Base-by-base conservation (phyloP, 2,329 filamentous ascomycete species). In the Colletotrichum sp. region DNA sequence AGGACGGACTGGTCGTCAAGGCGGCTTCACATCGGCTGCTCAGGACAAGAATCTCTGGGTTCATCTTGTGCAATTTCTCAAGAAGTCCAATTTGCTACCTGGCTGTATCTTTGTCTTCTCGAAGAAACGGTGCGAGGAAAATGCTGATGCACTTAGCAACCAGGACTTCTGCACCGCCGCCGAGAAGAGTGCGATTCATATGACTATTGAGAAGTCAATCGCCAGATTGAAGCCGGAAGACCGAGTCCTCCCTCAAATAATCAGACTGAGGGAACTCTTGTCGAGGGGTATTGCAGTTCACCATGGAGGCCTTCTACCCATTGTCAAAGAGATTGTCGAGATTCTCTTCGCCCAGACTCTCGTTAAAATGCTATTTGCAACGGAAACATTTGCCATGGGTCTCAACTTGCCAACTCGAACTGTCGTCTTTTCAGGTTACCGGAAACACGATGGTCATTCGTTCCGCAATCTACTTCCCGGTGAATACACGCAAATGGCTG, bases 401-500 rank as follows among this genome's bases (percentile, higher is more conserved):
- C 89, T 99, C 36, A 99, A 99, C 82, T 87, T 99, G 72, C 97
- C 97, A 1, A 99, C 97, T 1, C 91, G 97, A 78, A 99, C 97
- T 1, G 97, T 99, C 0, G 96, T 98, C 3, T 99, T 99, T 84
- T 98, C 97, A 13, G 97, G 97, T 12, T 98, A 97, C 84, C 93
- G 97, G 67, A 99, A 99, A 83, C 96, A 98, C 79, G 97, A 99
- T 81, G 97, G 97, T 8, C 94, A 97, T 79, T 92, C 92, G 6
- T 98, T 98, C 87, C 91, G 97, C 78, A 97, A 98, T 82, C 88
- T 99, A 0, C 89, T 98, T 0, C 96, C 97, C 0, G 97, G 97
- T 18, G 97, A 99, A 83, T 99, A 99, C 83, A 99, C 97, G 2
- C 97, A 99, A 81, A 99, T 99, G 97, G 96, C 97, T 28, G 97